Percentiles rank a stretch among this genome's conserved stretches.
Evolutionary conservation across 1,284 basidiomycete species (phyloP).

Genomic region (Fomitopsis betulina): DNA sequence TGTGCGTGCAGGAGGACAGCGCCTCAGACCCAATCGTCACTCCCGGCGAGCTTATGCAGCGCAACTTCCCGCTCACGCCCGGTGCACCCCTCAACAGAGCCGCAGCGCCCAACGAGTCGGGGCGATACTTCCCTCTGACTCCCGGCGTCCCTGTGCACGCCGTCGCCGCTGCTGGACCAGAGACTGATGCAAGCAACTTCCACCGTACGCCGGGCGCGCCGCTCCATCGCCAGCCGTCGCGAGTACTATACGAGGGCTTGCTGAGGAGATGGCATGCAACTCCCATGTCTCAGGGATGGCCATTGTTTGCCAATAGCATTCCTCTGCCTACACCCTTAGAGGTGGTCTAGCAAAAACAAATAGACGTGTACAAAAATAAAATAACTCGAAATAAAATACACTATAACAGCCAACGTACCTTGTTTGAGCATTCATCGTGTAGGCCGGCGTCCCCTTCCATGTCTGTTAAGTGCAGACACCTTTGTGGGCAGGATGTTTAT

Average conservation of each 20-base stretch:
- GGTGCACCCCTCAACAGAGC: not conserved
- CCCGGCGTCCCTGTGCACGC: not conserved
- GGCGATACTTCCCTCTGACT: not conserved
- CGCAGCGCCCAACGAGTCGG: not conserved
- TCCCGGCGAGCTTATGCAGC: slow-evolving; percentile 2
- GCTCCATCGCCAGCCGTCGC: slow-evolving; percentile 4
- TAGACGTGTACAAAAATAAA: not conserved
- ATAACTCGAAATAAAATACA: too few species aligned
- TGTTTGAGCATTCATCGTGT: too few species aligned
- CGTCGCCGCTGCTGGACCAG: not conserved
- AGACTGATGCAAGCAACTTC: not conserved
- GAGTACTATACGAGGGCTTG: not conserved
- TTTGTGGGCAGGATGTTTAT: too few species aligned
- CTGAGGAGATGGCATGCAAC: not conserved
- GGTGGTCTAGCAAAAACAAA: not conserved
- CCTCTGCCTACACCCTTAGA: not conserved
- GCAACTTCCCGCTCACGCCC: slow-evolving; percentile 5
- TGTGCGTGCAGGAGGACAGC: not conserved
- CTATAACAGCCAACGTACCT: too few species aligned
- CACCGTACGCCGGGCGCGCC: slow-evolving; percentile 18
- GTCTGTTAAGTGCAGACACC: too few species aligned
- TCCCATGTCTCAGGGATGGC: not conserved
- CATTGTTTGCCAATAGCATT: not conserved
- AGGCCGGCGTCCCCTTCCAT: too few species aligned
- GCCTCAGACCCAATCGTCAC: not conserved